Evolutionary conservation across 768 basidiomycete genomes (phyloP), one percentile per base, ranked within the genome.

Genomic region (Leccinum variicolor): DNA sequence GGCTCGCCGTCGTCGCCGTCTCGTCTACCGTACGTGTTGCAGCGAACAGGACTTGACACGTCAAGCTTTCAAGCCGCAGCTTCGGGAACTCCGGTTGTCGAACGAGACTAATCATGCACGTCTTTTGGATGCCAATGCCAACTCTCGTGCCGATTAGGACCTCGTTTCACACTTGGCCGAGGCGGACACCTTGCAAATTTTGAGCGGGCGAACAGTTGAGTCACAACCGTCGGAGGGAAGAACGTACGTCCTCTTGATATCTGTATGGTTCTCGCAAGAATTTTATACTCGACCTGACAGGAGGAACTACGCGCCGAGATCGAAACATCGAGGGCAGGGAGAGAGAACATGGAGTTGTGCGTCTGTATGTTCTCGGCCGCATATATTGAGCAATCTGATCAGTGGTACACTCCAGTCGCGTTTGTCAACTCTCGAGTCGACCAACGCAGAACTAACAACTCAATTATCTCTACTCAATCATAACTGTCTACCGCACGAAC

Each of bases 291-390:
- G 7, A 45, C 7, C 2, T 43, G 15, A 58, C 66, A 94, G 92
- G 97, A 98, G 77, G 81, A 92, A n/a, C 79, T 99, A n/a, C 85
- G 96, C 11, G 93, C 94, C 21, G 95, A 98, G 72, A 96, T 98
- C 48, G 97, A 98, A 71, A 81, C 87, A 0, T 85, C 94, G 50
- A 86, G 91, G 53, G 88, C 85, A 52, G 94, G 91, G 13, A 83
- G 78, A 53, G 87, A 92, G 59, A 77, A 81, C 29, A 84, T 84
- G 8, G 86, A 86, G 51, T 74, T 81, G 93, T 93, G 47, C 45
- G 84, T 69, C n/a, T 28, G 3, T 23, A 21, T 1, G 55, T 9
- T 34, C 31, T 57, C 5, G 11, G 9, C 15, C 14, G 21, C 19
- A 0, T 48, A 7, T 3, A 15, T 25, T 2, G 17, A 34, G 17